Percentiles rank a stretch among this genome's conserved stretches.
phyloP scores from a whole-genome alignment of 2,329 filamentous ascomycete genomes.

The Verticillium albo-atrum region DNA sequence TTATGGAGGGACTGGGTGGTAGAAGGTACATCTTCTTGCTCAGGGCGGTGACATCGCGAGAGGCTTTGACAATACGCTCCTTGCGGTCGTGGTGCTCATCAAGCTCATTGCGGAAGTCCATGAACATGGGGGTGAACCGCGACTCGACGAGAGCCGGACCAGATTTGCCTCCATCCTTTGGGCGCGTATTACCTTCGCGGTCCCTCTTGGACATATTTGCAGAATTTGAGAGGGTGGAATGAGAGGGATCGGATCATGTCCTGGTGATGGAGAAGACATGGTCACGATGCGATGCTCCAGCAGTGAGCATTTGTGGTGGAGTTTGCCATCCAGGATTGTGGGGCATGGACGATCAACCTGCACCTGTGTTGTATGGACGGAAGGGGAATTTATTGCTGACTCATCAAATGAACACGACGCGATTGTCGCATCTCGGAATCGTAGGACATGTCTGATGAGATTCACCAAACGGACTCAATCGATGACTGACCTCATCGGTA shows the following conservation, averaged over 20 bases:
- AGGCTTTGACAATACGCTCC: constrained; percentile 85
- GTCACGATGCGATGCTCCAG: not conserved
- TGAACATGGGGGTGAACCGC: constrained; percentile 71
- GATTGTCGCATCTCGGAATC: not conserved
- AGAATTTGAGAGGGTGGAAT: not conserved
- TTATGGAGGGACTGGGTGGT: not conserved
- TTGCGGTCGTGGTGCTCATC: constrained; percentile 93
- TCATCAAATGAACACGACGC: not conserved
- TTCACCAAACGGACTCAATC: not conserved
- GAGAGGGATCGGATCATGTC: not conserved
- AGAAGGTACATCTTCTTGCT: constrained; percentile 87
- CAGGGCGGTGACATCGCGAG: constrained; percentile 84
- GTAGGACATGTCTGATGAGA: not conserved
- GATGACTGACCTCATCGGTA: not conserved
- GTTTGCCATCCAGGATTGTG: not conserved
- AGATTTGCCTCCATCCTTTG: constrained; percentile 16
- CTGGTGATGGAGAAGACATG: not conserved
- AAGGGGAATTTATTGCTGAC: not conserved
- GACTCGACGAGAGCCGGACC: constrained; percentile 28
- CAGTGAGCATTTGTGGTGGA: not conserved
- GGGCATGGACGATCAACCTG: not conserved
- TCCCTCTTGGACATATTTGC: constrained; percentile 39
- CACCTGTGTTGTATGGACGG: too few species aligned
- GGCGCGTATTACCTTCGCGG: constrained; percentile 41
- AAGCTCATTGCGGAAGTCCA: constrained; percentile 77